Base-by-base conservation (phyloP, 148 eudicot genomes). In the Polygonum aviculare region DNA sequence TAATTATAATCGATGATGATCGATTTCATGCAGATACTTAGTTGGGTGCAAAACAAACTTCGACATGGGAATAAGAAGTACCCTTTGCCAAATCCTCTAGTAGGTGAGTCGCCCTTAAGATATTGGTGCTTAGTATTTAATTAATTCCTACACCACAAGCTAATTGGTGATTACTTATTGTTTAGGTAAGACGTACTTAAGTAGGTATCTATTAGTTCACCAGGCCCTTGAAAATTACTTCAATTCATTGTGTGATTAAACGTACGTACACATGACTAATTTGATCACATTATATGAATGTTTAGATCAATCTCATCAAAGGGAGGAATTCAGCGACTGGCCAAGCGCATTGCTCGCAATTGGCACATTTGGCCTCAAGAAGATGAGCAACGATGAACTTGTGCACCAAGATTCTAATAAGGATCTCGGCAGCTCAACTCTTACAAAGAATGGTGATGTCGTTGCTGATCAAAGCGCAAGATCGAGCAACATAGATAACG, bases 281-380 rank as follows among this genome's bases (percentile, higher is more conserved):
- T 44, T 44, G 9, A 44, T 44, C 1, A 44, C 2, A 44, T 10
- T 6, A 44, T 6, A 6, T 44, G 11, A 44, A 44, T 44, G 0
- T 44, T 6, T 65, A 90, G 88, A 77, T 26, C 31, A 77, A 77
- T 54, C 79, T 55, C 48, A 63, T 55, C 48, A 69, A 39, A 84
- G 83, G 52, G 94, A 89, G 73, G 94, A 93, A 71, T 83, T 87
- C 82, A 86, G 87, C 76, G 96, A 93, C 62, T 93, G 98, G 98
- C 96, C 98, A 75, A 72, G 86, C 22, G 91, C 82, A 41, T 47
- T 93, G 16, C 89, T 93, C 19, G 82, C 94, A 47, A 91, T 93
- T 15, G 98, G 98, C 14, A 93, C 96, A 51, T 86, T 93, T 36
- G 91, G 93, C 41, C 82, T 77, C 75, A 84, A 50, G n/a, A 50